Evolutionary conservation across 1,284 basidiomycete species (phyloP).

Genomic region (Amylostereum areolatum): DNA sequence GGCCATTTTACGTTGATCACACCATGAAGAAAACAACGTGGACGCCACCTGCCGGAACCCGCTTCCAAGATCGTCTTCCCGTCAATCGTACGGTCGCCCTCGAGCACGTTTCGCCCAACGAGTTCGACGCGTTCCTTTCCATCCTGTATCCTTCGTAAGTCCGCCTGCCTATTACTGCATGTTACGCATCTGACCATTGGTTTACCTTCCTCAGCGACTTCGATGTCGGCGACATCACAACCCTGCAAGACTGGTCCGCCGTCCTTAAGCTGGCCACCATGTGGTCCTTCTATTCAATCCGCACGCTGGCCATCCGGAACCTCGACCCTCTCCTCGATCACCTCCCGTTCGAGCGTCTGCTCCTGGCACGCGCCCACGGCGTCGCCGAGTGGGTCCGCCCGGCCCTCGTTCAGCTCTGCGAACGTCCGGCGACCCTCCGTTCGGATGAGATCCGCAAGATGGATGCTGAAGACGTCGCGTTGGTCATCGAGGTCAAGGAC

Average conservation of each 20-base stretch:
- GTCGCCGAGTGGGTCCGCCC: constrained; percentile 5
- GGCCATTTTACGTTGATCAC: neutral
- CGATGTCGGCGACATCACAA: constrained; percentile 3
- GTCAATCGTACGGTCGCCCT: neutral
- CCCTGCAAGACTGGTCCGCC: constrained; percentile 12
- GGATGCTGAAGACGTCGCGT: constrained; percentile 3
- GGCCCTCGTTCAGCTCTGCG: constrained; percentile 8
- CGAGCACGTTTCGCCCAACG: neutral
- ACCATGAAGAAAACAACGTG: neutral
- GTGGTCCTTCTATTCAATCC: constrained; percentile 13
- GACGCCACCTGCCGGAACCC: neutral
- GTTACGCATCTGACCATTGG: neutral
- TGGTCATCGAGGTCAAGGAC: neutral
- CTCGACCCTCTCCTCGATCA: constrained; percentile 5
- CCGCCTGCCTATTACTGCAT: neutral
- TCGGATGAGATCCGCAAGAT: constrained; percentile 8
- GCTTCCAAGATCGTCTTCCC: neutral
- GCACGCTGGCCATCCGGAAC: constrained; percentile 9
- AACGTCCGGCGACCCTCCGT: constrained; percentile 4
- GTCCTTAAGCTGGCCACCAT: constrained; percentile 14
- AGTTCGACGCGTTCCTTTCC: constrained; percentile 7
- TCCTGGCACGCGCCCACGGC: constrained; percentile 10
- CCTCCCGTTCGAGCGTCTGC: constrained; percentile 13
- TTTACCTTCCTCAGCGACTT: constrained; percentile 3
- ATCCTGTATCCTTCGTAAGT: constrained; percentile 8